Base-by-base conservation (phyloP, 2,329 filamentous ascomycete species). In the Epichloe coenophiala region DNA sequence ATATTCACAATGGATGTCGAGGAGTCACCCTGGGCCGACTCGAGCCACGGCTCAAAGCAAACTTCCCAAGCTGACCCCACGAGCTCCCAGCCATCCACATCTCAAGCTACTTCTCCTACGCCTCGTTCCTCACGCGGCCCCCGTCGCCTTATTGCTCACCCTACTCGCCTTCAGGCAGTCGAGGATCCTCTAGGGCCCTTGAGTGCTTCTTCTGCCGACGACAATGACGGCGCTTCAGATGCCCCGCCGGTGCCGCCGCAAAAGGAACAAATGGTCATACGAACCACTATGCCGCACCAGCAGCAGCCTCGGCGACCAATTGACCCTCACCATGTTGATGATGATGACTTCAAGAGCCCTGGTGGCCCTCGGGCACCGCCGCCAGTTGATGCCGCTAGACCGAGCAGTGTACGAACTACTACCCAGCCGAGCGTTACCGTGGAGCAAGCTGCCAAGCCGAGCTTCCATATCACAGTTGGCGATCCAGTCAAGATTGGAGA, bases 401-500 rank as follows among this genome's bases (percentile, higher is more conserved):
- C 74, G 19, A 77, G 73, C 51, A 68, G 71, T 31, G 63, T 76
- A 35, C 69, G 71, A 59, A 73, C 67, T 65, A 75, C 69, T 61
- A 78, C 64, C 57, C 81, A 73, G 61, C 89, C 90, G 17, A 95
- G 90, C 63, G 80, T 96, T 57, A 94, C 86, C 65, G 73, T 97
- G 51, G 91, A 97, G 68, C 87, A 95, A 70, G 93, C 93, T 45
- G 84, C 91, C 33, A 95, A 95, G 68, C 93, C 93, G 5, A 85
- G 74, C 41, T 98, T 97, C 68, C 74, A 87, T 47, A 97, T 98
- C 60, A 82, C 78, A 3, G 93, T 98, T 21, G 93, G 93, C 52
- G 93, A 98, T 69, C 93, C 93, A 50, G 90, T 96, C 70, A 98
- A 97, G 72, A 91, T 98, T 58, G 93, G 93, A 53, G 93, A 97